Evolutionary conservation across 2,329 filamentous ascomycete genomes (phyloP), one percentile per base, ranked within the genome.

Genomic region (Aciculosporium take): DNA sequence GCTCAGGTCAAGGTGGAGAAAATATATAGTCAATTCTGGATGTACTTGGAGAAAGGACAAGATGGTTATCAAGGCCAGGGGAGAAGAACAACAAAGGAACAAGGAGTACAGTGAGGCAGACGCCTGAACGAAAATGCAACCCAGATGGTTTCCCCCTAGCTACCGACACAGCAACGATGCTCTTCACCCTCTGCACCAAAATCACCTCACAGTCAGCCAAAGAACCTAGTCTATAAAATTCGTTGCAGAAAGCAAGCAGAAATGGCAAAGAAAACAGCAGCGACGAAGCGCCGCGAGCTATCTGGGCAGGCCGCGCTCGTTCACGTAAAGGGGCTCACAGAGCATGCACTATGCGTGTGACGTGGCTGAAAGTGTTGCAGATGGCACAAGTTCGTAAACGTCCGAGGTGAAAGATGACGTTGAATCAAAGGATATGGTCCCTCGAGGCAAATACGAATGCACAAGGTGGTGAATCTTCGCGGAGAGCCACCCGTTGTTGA

Each of bases 1-100:
- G 46, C 59, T 61, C 53, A 61, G 55, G 53, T 56, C 53, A 61
- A 55, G 49, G 51, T 48, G 44, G 27, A 29, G 48, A 55, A 57
- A 47, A 53, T 54, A 57, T 60, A 62, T 64, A 67, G 63, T 70
- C 64, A 71, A 71, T 71, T 70, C 59, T 69, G 65, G 69, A 69
- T 69, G 64, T 66, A 62, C 54, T 61, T 60, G 54, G 53, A 56
- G 49, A 53, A 54, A 51, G 56, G 49, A 51, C 45, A 53, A 53
- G 54, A 53, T 49, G 55, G 49, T 50, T 60, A 56, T 54, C 55
- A 55, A 39, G 57, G 53, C 54, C 42, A 54, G 55, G 52, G 42
- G 58, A 13, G 55, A 55, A 48, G 53, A 56, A 49, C 53, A 60
- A 57, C 58, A 60, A 60, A 53, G 56, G 59, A 60, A 57, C 58